Conservation (phyloP, 768 basidiomycete genomes). For the Exidia glandulosa region DNA sequence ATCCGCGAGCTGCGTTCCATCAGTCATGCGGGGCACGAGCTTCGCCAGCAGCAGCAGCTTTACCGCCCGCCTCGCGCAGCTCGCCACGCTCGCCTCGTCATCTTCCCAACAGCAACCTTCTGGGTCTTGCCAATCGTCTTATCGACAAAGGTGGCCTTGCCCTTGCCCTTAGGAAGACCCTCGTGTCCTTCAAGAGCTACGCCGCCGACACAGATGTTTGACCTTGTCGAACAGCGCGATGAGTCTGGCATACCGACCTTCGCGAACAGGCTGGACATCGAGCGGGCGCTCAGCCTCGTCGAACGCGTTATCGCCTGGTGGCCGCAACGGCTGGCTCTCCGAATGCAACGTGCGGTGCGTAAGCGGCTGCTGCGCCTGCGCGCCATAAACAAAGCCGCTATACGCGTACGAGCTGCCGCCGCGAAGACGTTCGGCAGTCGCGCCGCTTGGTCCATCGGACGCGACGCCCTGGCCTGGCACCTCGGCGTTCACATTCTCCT, state of each 20-base stretch:
- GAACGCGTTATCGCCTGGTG: conserved; percentile 15
- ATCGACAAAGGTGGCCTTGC: conserved; percentile 35
- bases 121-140: conserved; percentile 49
- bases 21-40: conserved; percentile 34
- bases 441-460: not conserved
- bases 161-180: conserved; percentile 25
- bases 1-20: not conserved
- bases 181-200: conserved; percentile 24
- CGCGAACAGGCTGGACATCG: conserved; percentile 23
- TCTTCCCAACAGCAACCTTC: conserved; percentile 44
- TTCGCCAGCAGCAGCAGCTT: conserved; percentile 30
- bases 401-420: not conserved
- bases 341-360: not conserved
- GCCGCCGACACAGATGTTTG: conserved; percentile 16
- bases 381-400: too few relatives aligned
- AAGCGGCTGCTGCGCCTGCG: not conserved
- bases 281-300: conserved; percentile 25
- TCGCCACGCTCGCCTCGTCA: conserved; percentile 46
- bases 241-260: conserved; percentile 14
- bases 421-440: not conserved
- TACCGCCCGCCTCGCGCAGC: conserved; percentile 42
- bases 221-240: not conserved
- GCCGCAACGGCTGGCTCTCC: not conserved
- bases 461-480: not conserved
- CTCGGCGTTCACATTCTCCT: not conserved